phyloP scores from a whole-genome alignment of 2,329 filamentous ascomycete genomes.

The Aspergillus texensis region DNA sequence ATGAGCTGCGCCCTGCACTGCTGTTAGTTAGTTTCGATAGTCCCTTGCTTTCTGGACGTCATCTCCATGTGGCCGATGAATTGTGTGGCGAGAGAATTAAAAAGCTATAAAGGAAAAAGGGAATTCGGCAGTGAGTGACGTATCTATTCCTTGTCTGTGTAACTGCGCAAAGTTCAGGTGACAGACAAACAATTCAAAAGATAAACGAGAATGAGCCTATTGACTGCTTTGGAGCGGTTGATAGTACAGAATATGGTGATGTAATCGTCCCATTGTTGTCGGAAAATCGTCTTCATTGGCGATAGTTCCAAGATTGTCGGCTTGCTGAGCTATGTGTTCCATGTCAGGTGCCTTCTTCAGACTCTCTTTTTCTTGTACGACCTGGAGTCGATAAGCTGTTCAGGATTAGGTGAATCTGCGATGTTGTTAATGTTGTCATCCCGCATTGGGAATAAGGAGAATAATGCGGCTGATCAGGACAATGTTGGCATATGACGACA shows the following conservation, averaged over 20 bases:
- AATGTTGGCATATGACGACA: not conserved
- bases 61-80: not conserved
- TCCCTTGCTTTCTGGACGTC: not conserved
- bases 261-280: not conserved
- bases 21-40: not conserved
- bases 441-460: not conserved
- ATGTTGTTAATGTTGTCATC: not conserved
- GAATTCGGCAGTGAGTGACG: not conserved
- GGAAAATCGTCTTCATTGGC: not conserved
- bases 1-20: not conserved
- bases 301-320: not conserved
- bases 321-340: not conserved
- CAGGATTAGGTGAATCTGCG: not conserved
- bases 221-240: not conserved
- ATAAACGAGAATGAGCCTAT: not conserved
- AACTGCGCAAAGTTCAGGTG: not conserved
- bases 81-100: not conserved
- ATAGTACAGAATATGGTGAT: not conserved
- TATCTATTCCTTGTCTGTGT: constrained; percentile 2
- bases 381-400: not conserved
- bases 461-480: not conserved
- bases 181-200: not conserved
- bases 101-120: not conserved
- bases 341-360: not conserved
- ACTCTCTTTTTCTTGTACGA: not conserved